A percentile compares a stretch with the other conserved stretches of the same genome.
Conservation (phyloP, 179 eudicot genomes). For the Pouteria campechiana region DNA sequence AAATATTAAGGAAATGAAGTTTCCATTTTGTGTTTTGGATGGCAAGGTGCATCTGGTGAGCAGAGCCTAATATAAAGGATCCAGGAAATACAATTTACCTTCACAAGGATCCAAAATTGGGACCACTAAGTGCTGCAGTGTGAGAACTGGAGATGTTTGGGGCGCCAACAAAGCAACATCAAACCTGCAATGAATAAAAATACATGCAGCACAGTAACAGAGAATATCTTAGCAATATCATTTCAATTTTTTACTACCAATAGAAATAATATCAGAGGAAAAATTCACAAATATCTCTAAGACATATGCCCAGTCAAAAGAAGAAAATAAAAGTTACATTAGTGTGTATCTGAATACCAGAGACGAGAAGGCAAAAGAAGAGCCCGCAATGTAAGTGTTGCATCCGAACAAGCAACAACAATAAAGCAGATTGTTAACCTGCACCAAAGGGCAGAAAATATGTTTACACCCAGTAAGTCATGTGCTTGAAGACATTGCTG, state of each 20-base stretch:
- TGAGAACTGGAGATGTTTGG: slow-evolving; percentile 69
- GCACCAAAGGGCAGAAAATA: slow-evolving; percentile 18
- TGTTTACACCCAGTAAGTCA: too few species aligned
- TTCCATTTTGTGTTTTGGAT: too few species aligned
- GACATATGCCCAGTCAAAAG: background rate
- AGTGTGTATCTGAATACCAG: slow-evolving; percentile 37
- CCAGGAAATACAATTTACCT: slow-evolving; percentile 22
- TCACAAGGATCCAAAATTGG: slow-evolving; percentile 33
- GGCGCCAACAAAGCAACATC: slow-evolving; percentile 77
- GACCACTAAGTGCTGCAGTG: slow-evolving; percentile 65
- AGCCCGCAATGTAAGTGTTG: slow-evolving; percentile 80
- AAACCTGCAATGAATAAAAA: slow-evolving; percentile 50
- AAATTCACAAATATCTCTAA: background rate
- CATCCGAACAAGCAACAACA: slow-evolving; percentile 93
- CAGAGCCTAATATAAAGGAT: background rate
- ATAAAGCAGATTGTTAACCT: slow-evolving; percentile 84
- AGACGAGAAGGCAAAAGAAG: slow-evolving; percentile 81
- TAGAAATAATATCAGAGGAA: background rate
- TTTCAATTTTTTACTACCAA: background rate
- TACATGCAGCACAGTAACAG: slow-evolving; percentile 2
- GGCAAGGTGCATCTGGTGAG: too few species aligned
- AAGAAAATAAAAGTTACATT: background rate
- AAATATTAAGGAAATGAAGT: too few species aligned
- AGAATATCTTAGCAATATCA: too few species aligned
- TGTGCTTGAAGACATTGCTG: too few species aligned